Evolutionary conservation across 1,284 basidiomycete species (phyloP).

Genomic region (Bjerkandera adusta): DNA sequence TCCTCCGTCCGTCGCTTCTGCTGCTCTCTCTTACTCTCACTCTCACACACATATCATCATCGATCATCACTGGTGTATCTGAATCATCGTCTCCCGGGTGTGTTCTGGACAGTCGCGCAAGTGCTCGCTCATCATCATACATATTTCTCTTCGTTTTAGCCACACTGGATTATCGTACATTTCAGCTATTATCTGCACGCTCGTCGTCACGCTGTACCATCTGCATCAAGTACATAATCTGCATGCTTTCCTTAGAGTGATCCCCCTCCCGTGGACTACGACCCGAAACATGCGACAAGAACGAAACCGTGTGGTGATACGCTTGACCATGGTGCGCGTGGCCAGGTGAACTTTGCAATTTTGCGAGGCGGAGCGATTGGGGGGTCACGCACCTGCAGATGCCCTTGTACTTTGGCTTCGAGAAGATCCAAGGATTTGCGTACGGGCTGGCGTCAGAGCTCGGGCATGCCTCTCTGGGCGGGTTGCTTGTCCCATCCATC

Average conservation of each 20-base stretch:
- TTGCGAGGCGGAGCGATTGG: too few species aligned
- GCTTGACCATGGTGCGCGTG: too few species aligned
- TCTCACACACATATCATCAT: too few species aligned
- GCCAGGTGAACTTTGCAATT: too few species aligned
- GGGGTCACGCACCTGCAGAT: too few species aligned
- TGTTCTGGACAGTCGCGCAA: neutral
- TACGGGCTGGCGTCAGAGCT: neutral
- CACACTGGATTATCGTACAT: conserved; percentile 1
- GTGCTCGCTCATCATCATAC: neutral
- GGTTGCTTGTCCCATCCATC: conserved; percentile 23
- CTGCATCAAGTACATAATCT: neutral
- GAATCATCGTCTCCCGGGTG: too few species aligned
- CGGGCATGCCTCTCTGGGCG: conserved; percentile 16
- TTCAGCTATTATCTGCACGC: conserved; percentile 2
- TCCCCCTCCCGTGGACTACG: too few species aligned
- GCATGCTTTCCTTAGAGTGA: too few species aligned
- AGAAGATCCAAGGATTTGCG: neutral
- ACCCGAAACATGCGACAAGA: too few species aligned
- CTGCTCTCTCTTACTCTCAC: neutral
- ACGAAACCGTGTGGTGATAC: too few species aligned
- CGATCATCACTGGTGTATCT: too few species aligned
- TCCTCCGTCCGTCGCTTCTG: conserved; percentile 5
- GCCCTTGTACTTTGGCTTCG: conserved; percentile 3
- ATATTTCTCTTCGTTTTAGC: conserved; percentile 1
- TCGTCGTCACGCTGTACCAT: conserved; percentile 9